These are phyloP conservation scores for Paramecium sexaurelia DNA, from an alignment of 73 alveolate species.

Conservation along the genomic window DNA sequence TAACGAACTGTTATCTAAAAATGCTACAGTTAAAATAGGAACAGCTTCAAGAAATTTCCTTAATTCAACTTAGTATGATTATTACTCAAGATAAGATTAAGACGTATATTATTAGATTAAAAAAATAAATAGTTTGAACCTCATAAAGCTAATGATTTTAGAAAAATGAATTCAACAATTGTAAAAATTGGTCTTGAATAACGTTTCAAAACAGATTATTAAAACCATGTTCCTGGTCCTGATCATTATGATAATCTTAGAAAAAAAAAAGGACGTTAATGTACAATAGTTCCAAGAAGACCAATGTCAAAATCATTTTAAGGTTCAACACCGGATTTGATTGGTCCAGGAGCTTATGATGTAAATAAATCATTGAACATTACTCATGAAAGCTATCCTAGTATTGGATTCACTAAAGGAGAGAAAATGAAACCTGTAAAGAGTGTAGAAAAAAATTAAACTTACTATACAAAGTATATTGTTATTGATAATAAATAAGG, in stretches of 20 bases:
- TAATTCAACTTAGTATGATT: background rate
- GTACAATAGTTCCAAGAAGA: background rate
- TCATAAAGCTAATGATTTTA: background rate
- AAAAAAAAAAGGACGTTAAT: background rate
- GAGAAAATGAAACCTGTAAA: background rate
- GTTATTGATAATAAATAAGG: background rate
- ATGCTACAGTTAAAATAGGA: constrained; percentile 18
- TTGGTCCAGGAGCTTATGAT: constrained; percentile 19
- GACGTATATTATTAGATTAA: background rate
- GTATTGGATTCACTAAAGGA: constrained; percentile 8
- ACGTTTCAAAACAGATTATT: background rate
- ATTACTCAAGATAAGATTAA: background rate
- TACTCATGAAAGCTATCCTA: background rate
- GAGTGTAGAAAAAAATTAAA: background rate
- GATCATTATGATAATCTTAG: background rate
- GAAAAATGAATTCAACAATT: background rate
- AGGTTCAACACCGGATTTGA: constrained; percentile 7
- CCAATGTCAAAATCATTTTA: background rate
- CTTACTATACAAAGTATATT: background rate
- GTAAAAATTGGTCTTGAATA: background rate
- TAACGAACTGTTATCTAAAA: background rate
- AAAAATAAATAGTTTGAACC: background rate
- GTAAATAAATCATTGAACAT: background rate
- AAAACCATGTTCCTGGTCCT: background rate
- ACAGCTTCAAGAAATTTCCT: background rate